Evolutionary conservation across 257 asterid species (phyloP), one percentile per base, ranked within the genome.

Genomic region (Linaria vulgaris): DNA sequence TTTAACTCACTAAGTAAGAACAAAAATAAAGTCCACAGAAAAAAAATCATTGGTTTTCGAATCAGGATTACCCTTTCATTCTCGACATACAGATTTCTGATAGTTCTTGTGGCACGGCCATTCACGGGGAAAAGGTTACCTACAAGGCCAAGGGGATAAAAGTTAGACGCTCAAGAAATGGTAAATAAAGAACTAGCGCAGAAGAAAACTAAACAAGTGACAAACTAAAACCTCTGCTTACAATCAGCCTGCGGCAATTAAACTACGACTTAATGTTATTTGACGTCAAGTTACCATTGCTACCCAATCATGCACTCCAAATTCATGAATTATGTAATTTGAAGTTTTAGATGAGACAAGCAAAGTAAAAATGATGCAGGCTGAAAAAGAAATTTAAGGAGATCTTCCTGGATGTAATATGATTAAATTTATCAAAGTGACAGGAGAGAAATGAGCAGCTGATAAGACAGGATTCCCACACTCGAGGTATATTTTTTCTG

Each of bases 101-200:
- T 85, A 56, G 97, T 89, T 82, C 97, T 87, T 57, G 90, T 69
- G 21, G 99, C 97, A 38, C 99, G 96, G 78, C 89, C 99, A 75
- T 89, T 89, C 83, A 87, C 0, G 17, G 99, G 97, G 67, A 82
- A 83, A 52, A 92, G 91, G 74, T 80, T 78, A 57, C 97, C 99
- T 92, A 71, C 76, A 70, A 67, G 41, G 61, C 47, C 56, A 69
- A 80, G 15, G 34, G 44, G 15, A 22, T 31, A 37, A 47, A 3
- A 38, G 9, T 46, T 13, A 63, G 21, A n/a, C 38, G 19, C 4
- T 46, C 31, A 12, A 59, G 61, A 68, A 54, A 24, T 12, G 37
- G 27, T 17, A 56, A 48, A 65, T 64, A 56, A 56, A 12, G 38
- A 38, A 59, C 11, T 38, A 63, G 23, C 54, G 43, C 52, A 56